Base-by-base conservation (phyloP, 1,284 basidiomycete species). In the Pulveroboletus sp. region DNA sequence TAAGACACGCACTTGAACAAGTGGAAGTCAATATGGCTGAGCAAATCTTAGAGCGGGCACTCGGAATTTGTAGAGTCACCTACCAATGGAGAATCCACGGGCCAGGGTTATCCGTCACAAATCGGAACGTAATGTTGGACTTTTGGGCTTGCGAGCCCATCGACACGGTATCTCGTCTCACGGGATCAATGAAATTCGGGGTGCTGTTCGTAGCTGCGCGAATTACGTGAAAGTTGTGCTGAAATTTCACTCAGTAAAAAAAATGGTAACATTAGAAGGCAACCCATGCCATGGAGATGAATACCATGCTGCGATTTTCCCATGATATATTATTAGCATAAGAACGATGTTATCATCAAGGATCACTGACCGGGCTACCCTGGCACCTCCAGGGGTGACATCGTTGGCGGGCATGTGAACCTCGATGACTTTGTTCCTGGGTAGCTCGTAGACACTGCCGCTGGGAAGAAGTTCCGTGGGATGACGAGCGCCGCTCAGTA, bases 381-480 rank as follows among this genome's bases (percentile, higher is more conserved):
- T 56, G 2, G 69, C 69, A 16, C 69, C 69, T 45, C 68, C 67
- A 32, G 58, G 61, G 3, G 57, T 56, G 24, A 60, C 56, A 48
- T 71, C 68, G 44, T 71, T 70, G 1, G 69, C 66, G 6, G 73
- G 64, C 13, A 79, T 61, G 29, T 59, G 52, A 16, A 82, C 57
- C 57, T 82, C 80, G 21, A 82, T 73, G 16, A 73, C 73, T 50
- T 77, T 76, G 56, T 81, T 78, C 11, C 61, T 65, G 2, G 76
- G 77, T n/a, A 83, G 63, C 21, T 67, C 65, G 55, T 78, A 80
- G 5, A 82, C 72, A 26, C 71, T 75, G 11, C 76, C 79, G 3
- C 56, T 51, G 3, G 80, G 80, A 26, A 82, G 71, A 26, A 83
- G 68, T n/a, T 76, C 70, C 15, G 71, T 63, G 17, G 78, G 73